Evolutionary conservation across 371 early-diverging fungal species (phyloP).

Genomic region (Zopfochytrium polystomum): DNA sequence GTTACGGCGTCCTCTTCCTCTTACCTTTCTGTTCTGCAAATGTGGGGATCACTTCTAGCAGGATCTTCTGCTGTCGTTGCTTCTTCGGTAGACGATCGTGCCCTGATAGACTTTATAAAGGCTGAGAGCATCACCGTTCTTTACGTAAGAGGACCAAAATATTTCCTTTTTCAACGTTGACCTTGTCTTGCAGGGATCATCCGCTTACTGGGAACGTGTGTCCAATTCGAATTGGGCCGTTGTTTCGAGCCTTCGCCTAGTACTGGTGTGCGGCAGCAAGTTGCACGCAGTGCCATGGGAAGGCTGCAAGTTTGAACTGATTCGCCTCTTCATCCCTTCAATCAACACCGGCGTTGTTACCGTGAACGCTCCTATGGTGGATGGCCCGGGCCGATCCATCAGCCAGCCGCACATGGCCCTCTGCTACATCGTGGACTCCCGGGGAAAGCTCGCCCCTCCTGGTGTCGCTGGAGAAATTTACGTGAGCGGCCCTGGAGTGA

Average conservation of each 20-base stretch:
- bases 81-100: background rate
- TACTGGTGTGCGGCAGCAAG: background rate
- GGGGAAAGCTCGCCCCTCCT: background rate
- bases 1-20: background rate
- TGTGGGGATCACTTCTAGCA: background rate
- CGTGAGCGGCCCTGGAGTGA: background rate
- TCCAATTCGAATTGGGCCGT: background rate
- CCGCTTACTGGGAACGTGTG: background rate
- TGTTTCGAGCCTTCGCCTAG: background rate
- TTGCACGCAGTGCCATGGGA: background rate
- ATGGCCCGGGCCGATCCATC: no score
- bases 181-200: background rate
- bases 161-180: no score
- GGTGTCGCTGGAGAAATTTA: background rate
- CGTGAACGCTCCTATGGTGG: no score
- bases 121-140: background rate
- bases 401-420: background rate
- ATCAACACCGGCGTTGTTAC: no score
- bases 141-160: no score
- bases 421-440: background rate
- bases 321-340: background rate
- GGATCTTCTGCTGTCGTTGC: background rate
- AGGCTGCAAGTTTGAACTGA: background rate
- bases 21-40: background rate
- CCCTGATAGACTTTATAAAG: background rate